Percentiles rank a stretch among this genome's conserved stretches.
Conservation (phyloP, 169 alveolate species). For the Plasmodium fragile region DNA sequence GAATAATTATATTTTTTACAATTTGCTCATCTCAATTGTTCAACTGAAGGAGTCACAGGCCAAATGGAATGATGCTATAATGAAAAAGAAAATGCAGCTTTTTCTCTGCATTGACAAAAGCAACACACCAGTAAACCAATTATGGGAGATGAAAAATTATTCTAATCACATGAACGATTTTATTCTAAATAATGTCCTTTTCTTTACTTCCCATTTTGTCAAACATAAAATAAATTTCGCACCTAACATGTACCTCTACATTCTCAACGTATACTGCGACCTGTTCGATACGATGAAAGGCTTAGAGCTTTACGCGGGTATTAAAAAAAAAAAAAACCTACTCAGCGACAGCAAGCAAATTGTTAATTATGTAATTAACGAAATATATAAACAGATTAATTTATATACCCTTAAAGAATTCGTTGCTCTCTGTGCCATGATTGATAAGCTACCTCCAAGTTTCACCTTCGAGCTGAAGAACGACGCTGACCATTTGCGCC, state of each 20-base stretch:
- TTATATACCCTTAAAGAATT: conserved; percentile 56
- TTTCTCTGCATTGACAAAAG: conserved; percentile 33
- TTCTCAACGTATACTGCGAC: conserved; percentile 25
- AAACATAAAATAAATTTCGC: conserved; percentile 32
- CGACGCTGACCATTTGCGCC: conserved; percentile 3
- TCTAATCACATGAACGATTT: conserved; percentile 29
- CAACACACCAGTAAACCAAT: background rate
- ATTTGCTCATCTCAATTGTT: conserved; percentile 19
- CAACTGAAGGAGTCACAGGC: conserved; percentile 49
- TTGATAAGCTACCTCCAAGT: conserved; percentile 30
- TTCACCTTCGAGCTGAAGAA: conserved; percentile 32
- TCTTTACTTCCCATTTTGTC: conserved; percentile 30
- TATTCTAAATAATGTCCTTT: conserved; percentile 21
- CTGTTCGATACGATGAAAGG: conserved; percentile 8
- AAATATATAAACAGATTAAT: conserved; percentile 41
- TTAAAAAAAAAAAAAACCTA: conserved; percentile 36
- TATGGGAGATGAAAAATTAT: conserved; percentile 4
- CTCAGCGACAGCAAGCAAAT: conserved; percentile 55
- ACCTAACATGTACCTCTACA: conserved; percentile 5
- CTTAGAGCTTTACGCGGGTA: conserved; percentile 12
- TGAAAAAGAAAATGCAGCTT: conserved; percentile 15
- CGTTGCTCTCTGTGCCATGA: conserved; percentile 7
- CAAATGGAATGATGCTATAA: background rate
- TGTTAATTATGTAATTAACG: conserved; percentile 58
- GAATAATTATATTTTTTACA: conserved; percentile 38